Conservation (phyloP, 345 rosid genomes). For the Sisymbrium irio region DNA sequence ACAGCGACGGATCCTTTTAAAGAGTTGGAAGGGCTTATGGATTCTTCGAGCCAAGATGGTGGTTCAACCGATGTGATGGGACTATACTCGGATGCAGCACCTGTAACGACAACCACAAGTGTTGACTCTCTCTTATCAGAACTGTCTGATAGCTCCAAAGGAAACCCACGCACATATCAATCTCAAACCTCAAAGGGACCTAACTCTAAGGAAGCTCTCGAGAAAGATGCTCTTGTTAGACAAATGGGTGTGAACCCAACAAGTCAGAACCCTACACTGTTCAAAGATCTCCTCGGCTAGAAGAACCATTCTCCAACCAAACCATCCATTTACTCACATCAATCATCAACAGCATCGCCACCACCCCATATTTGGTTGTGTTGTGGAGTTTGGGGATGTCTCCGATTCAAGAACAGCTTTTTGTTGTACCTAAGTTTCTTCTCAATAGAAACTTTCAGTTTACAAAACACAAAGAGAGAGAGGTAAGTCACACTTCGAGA, state of each 20-base stretch:
- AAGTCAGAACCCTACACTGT: constrained; percentile 82
- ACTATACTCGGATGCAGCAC: constrained; percentile 47
- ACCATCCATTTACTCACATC: constrained; percentile 2
- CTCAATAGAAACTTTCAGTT: constrained; percentile 25
- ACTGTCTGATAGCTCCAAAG: constrained; percentile 33
- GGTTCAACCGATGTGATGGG: constrained; percentile 36
- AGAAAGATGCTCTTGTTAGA: constrained; percentile 87
- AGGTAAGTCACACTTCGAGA: constrained; percentile 9
- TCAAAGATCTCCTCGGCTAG: constrained; percentile 82
- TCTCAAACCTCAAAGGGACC: constrained; percentile 60
- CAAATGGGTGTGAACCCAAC: constrained; percentile 89
- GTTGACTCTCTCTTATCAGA: constrained; percentile 32
- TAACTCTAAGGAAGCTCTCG: constrained; percentile 59
- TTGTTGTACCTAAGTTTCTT: constrained; percentile 32
- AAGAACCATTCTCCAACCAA: constrained; percentile 8
- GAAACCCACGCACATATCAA: constrained; percentile 22
- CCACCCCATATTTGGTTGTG: constrained; percentile 17
- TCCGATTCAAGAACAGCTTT: constrained; percentile 27
- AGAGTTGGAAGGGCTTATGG: constrained; percentile 82
- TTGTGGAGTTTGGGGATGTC: constrained; percentile 11
- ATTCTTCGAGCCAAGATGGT: constrained; percentile 39
- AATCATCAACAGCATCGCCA: background rate
- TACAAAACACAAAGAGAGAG: constrained; percentile 14
- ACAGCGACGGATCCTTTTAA: constrained; percentile 70
- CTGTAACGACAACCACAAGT: constrained; percentile 31